These are phyloP conservation scores for Dalbergia cochinchinensis DNA, from an alignment of 306 rosid genomes.

Conservation along the genomic window DNA sequence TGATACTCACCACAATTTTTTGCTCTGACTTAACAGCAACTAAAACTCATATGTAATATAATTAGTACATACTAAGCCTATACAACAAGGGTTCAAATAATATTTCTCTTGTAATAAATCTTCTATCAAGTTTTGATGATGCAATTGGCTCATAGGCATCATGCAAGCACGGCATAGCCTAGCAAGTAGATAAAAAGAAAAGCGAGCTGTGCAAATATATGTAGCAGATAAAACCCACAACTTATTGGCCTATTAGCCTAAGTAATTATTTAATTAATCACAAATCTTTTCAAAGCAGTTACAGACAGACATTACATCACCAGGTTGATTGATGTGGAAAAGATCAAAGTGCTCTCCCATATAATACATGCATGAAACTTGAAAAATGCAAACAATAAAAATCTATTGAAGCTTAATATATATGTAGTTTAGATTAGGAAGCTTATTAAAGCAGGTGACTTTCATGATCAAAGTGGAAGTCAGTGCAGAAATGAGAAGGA, in stretches of 20 bases:
- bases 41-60: too few species aligned
- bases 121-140: constrained; percentile 1
- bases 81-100: too few species aligned
- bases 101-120: background rate
- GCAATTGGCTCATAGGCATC: background rate
- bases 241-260: background rate
- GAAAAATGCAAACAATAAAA: background rate
- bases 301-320: constrained; percentile 23
- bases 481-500: constrained; percentile 43
- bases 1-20: too few species aligned
- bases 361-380: constrained; percentile 21
- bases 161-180: background rate
- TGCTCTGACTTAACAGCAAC: too few species aligned
- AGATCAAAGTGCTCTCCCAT: background rate
- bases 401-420: background rate
- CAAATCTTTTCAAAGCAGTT: constrained; percentile 20
- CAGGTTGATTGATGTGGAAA: constrained; percentile 6
- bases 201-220: background rate
- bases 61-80: too few species aligned
- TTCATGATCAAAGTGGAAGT: constrained; percentile 50
- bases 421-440: background rate
- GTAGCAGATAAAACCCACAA: background rate
- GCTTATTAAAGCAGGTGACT: constrained; percentile 31
- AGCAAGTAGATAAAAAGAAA: background rate
- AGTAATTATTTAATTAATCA: constrained; percentile 9